A percentile compares a stretch with the other conserved stretches of the same genome.
phyloP scores from a whole-genome alignment of 306 rosid genomes.

The Pyrus bretschneideri region DNA sequence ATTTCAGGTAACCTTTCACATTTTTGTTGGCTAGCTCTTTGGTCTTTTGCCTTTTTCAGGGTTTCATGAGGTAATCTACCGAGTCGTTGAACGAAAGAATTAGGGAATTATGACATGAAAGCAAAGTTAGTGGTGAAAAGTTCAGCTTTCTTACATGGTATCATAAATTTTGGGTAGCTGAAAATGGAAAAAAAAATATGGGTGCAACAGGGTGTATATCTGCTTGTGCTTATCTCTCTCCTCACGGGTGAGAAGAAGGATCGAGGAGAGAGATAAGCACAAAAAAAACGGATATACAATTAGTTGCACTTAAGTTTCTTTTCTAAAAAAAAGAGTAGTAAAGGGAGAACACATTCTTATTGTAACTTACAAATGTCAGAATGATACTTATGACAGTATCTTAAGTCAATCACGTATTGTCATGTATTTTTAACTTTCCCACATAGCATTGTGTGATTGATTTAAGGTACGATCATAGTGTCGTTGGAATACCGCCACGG shows the following conservation, averaged over 20 bases:
- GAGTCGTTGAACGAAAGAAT: too few relatives aligned
- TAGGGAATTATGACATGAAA: neutral
- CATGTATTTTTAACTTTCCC: too few relatives aligned
- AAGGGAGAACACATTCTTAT: too few relatives aligned
- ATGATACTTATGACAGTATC: too few relatives aligned
- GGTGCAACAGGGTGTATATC: neutral
- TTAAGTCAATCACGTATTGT: too few relatives aligned
- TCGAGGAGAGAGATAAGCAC: neutral
- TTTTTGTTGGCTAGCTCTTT: neutral
- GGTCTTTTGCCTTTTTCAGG: neutral
- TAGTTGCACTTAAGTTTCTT: neutral
- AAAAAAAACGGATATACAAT: neutral
- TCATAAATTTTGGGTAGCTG: neutral
- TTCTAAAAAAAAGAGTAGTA: too few relatives aligned
- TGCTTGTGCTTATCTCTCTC: neutral
- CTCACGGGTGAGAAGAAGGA: neutral
- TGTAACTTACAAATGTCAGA: too few relatives aligned
- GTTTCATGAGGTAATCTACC: neutral
- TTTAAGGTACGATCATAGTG: too few relatives aligned
- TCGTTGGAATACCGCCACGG: too few relatives aligned
- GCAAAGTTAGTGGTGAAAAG: neutral
- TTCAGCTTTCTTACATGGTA: neutral
- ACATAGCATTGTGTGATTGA: too few relatives aligned
- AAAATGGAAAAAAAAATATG: too few relatives aligned
- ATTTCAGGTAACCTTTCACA: conserved; percentile 50